A percentile compares a stretch with the other conserved stretches of the same genome.
Conservation (phyloP, 225 moss, liverwort and hornwort species). For the Neckera pumila region DNA sequence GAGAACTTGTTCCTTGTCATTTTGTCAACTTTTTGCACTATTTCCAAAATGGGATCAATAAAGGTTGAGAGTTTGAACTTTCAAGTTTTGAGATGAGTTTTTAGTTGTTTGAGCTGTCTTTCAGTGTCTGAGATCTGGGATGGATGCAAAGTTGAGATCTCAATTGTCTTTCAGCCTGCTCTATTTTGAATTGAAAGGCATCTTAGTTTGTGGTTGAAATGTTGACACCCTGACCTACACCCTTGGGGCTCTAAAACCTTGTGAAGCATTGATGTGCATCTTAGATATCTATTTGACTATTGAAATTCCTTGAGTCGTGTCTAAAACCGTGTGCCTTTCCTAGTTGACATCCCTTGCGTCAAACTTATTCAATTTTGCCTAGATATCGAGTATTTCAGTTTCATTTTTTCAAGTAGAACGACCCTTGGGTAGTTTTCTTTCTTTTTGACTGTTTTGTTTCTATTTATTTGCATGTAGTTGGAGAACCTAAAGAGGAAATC, state of each 20-base stretch:
- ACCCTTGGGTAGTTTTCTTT: not conserved
- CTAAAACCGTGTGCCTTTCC: fast-evolving
- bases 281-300: fast-evolving
- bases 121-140: fast-evolving
- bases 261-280: fast-evolving
- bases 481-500: not conserved
- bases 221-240: not conserved
- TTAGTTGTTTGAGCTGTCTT: fast-evolving
- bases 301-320: too few relatives aligned
- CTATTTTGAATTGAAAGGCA: not conserved
- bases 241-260: not conserved
- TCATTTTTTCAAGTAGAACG: not conserved
- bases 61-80: fast-evolving
- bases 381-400: too few relatives aligned
- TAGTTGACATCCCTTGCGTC: not conserved
- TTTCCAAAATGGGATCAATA: fast-evolving
- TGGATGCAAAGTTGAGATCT: fast-evolving
- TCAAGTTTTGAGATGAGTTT: not conserved
- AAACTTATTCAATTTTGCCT: not conserved
- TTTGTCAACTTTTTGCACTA: not conserved
- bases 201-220: not conserved
- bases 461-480: not conserved
- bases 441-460: not conserved
- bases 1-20: fast-evolving
- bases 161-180: fast-evolving